These are phyloP conservation scores for Capsicum pubescens DNA, from an alignment of 257 asterid genomes.

Conservation along the genomic window DNA sequence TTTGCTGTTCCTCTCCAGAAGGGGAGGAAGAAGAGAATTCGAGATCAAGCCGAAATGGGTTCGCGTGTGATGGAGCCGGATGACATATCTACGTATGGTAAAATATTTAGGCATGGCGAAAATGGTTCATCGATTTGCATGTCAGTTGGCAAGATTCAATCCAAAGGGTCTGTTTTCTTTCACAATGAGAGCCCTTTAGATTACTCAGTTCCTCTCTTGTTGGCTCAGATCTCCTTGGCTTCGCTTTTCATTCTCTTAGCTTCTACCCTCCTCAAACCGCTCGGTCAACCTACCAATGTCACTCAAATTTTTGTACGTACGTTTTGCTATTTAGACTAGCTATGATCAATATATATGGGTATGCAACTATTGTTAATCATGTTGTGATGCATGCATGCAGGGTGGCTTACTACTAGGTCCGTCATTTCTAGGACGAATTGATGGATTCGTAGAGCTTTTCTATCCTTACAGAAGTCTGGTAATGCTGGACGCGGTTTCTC, in stretches of 20 bases:
- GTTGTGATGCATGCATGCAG: slow-evolving; percentile 10
- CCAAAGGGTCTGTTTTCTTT: slow-evolving; percentile 39
- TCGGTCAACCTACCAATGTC: slow-evolving; percentile 48
- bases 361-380: too few relatives aligned
- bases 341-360: too few relatives aligned
- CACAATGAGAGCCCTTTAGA: slow-evolving; percentile 35
- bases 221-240: slow-evolving; percentile 42
- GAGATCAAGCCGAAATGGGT: slow-evolving; percentile 33
- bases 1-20: neutral
- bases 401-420: slow-evolving; percentile 46
- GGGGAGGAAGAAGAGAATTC: neutral
- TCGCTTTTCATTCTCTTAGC: slow-evolving; percentile 33
- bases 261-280: slow-evolving; percentile 42
- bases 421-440: slow-evolving; percentile 43
- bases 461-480: slow-evolving; percentile 41
- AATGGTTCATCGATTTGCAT: slow-evolving; percentile 40
- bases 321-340: too few relatives aligned
- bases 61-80: slow-evolving; percentile 44
- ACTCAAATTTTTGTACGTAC: slow-evolving; percentile 40
- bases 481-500: slow-evolving; percentile 38
- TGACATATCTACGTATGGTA: slow-evolving; percentile 34
- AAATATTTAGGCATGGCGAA: slow-evolving; percentile 33
- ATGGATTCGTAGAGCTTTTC: slow-evolving; percentile 32
- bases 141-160: slow-evolving; percentile 32
- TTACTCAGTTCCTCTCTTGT: slow-evolving; percentile 44